phyloP scores from a whole-genome alignment of 768 basidiomycete species.

The Psilocybe cyanescens region DNA sequence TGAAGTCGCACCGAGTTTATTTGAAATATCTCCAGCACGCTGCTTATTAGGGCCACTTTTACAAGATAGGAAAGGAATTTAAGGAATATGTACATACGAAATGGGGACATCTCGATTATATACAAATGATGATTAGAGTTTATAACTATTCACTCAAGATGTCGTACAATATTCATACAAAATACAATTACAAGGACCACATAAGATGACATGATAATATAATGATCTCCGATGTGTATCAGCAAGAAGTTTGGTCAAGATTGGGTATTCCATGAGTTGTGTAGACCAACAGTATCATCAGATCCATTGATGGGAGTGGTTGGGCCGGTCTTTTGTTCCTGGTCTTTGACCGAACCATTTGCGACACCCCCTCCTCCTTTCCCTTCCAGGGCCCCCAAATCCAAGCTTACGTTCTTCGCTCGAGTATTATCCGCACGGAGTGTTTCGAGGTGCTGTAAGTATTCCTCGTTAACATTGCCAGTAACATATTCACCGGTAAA shows the following conservation, averaged over 20 bases:
- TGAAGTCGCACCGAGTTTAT: no score
- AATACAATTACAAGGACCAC: conserved; percentile 11
- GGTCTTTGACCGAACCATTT: conserved; percentile 4
- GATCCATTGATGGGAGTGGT: conserved; percentile 59
- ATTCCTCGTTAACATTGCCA: conserved; percentile 85
- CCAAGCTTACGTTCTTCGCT: conserved; percentile 45
- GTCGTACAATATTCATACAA: conserved; percentile 4
- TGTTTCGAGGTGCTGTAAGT: conserved; percentile 75
- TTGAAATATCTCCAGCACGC: no score
- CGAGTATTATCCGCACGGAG: conserved; percentile 85
- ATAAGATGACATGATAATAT: conserved; percentile 16
- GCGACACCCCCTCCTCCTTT: conserved; percentile 35
- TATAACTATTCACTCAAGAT: no score
- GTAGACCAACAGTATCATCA: conserved; percentile 80
- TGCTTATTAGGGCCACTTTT: no score
- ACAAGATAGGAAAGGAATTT: no score
- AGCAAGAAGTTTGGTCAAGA: conserved; percentile 1
- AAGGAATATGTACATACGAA: no score
- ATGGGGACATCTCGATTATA: no score
- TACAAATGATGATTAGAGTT: no score
- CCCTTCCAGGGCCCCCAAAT: conserved; percentile 35
- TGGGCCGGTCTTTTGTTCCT: conserved; percentile 28
- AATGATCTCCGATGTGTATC: not conserved
- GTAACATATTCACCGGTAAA: conserved; percentile 98
- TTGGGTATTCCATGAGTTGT: conserved; percentile 65